These are phyloP conservation scores for Rhododendron simsii DNA, from an alignment of 148 eudicot species.

Conservation along the genomic window DNA sequence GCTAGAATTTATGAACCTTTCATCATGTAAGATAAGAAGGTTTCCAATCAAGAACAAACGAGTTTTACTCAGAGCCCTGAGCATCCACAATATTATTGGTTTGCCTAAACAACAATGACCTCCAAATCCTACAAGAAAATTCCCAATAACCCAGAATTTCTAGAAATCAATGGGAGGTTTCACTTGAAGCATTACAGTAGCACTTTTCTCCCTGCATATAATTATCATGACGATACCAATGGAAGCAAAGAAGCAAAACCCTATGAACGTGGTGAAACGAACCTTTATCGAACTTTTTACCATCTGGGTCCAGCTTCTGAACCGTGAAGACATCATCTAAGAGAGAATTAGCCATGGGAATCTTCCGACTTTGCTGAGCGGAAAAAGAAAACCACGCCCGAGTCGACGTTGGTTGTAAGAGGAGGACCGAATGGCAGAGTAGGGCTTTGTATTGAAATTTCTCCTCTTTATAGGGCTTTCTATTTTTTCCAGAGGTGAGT, in stretches of 20 bases:
- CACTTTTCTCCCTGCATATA: not conserved
- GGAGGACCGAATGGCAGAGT: not conserved
- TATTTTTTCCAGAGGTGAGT: too few species aligned
- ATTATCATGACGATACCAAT: not conserved
- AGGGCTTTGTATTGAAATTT: not conserved
- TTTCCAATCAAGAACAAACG: not conserved
- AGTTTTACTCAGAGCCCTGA: not conserved
- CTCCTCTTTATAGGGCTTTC: too few species aligned
- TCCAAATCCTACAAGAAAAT: not conserved
- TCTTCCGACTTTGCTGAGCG: not conserved
- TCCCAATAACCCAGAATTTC: not conserved
- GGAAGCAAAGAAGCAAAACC: not conserved
- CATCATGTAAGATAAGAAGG: not conserved
- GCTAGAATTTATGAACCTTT: not conserved
- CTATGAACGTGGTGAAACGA: not conserved
- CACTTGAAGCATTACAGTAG: not conserved
- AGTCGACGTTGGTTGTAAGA: not conserved
- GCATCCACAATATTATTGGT: not conserved
- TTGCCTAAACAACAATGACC: not conserved
- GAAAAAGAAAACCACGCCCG: not conserved
- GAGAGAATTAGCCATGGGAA: conserved; percentile 52
- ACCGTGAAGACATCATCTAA: conserved; percentile 68
- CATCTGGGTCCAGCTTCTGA: conserved; percentile 61
- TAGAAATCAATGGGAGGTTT: not conserved
- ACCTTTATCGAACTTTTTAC: conserved; percentile 78